Conservation (phyloP, 1,284 basidiomycete genomes). For the Apiotrichum mycotoxinovorans region DNA sequence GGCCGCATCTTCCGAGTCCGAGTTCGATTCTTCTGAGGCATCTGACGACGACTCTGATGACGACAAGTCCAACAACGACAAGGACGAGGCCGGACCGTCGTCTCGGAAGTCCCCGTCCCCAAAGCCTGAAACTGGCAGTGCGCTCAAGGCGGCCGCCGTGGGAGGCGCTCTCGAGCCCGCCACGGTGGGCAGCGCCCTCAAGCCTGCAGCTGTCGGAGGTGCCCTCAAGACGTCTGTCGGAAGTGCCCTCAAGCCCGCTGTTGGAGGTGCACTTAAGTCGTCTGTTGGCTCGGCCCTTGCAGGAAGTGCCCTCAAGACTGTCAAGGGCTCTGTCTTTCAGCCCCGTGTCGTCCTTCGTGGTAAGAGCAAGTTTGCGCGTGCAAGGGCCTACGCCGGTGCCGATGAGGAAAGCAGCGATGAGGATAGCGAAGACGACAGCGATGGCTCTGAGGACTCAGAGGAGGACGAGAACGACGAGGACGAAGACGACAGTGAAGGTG, state of each 20-base stretch:
- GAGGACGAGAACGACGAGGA: slow-evolving; percentile 19
- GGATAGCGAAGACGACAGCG: slow-evolving; percentile 16
- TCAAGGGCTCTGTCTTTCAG: slow-evolving; percentile 27
- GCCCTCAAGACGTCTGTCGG: slow-evolving; percentile 1
- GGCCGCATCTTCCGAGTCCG: slow-evolving; percentile 30
- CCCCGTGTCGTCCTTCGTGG: slow-evolving; percentile 33
- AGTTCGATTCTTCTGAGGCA: slow-evolving; percentile 49
- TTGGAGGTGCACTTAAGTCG: slow-evolving; percentile 5
- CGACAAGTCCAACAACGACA: slow-evolving; percentile 14
- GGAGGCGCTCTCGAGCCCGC: background rate
- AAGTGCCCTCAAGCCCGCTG: slow-evolving; percentile 3
- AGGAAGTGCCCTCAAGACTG: slow-evolving; percentile 16
- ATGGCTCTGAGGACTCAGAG: slow-evolving; percentile 19
- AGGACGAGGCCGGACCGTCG: slow-evolving; percentile 14
- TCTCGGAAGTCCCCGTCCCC: background rate
- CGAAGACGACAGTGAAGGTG: slow-evolving; percentile 24
- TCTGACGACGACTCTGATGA: slow-evolving; percentile 6
- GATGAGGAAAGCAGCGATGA: slow-evolving; percentile 8
- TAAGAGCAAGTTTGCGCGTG: slow-evolving; percentile 23
- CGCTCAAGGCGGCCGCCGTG: background rate
- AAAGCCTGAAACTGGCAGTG: background rate
- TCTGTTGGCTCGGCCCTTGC: slow-evolving; percentile 3
- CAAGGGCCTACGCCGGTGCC: slow-evolving; percentile 8
- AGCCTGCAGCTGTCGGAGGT: background rate
- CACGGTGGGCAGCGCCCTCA: background rate